Percentiles rank a stretch among this genome's conserved stretches.
phyloP scores from a whole-genome alignment of 306 rosid genomes.

The Fagus sylvatica region DNA sequence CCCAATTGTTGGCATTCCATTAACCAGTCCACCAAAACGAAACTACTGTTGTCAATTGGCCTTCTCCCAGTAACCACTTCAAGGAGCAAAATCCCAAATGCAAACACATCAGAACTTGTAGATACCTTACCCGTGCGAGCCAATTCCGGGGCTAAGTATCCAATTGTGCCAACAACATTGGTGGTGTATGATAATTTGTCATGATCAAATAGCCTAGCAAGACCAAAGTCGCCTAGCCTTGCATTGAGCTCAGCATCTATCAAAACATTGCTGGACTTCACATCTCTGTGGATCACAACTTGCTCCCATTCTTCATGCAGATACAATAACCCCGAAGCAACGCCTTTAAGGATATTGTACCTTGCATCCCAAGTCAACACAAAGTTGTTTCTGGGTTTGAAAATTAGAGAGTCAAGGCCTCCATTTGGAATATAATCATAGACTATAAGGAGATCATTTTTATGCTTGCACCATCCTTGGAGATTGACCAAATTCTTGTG shows the following conservation, averaged over 20 bases:
- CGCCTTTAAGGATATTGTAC: conserved; percentile 56
- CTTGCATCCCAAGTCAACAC: conserved; percentile 55
- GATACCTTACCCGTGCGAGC: conserved; percentile 62
- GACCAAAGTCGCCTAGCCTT: conserved; percentile 71
- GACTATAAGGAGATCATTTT: conserved; percentile 55
- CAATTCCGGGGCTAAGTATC: conserved; percentile 73
- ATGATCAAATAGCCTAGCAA: conserved; percentile 67
- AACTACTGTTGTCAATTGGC: conserved; percentile 40
- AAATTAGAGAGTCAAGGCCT: conserved; percentile 48
- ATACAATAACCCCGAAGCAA: conserved; percentile 65
- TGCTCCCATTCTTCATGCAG: conserved; percentile 80
- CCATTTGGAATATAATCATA: conserved; percentile 72
- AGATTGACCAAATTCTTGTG: conserved; percentile 76
- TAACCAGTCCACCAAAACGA: conserved; percentile 64
- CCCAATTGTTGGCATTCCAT: conserved; percentile 35
- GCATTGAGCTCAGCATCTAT: conserved; percentile 55
- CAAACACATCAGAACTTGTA: conserved; percentile 57
- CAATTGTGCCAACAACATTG: conserved; percentile 74
- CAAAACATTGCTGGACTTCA: conserved; percentile 61
- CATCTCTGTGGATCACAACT: conserved; percentile 71
- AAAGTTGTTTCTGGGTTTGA: conserved; percentile 26
- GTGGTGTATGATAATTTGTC: conserved; percentile 64
- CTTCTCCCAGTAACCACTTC: conserved; percentile 62
- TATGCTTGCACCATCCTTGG: conserved; percentile 85
- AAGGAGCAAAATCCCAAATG: conserved; percentile 64